Base-by-base conservation (phyloP, 2,329 filamentous ascomycete species). In the Nannizzia gypsea region DNA sequence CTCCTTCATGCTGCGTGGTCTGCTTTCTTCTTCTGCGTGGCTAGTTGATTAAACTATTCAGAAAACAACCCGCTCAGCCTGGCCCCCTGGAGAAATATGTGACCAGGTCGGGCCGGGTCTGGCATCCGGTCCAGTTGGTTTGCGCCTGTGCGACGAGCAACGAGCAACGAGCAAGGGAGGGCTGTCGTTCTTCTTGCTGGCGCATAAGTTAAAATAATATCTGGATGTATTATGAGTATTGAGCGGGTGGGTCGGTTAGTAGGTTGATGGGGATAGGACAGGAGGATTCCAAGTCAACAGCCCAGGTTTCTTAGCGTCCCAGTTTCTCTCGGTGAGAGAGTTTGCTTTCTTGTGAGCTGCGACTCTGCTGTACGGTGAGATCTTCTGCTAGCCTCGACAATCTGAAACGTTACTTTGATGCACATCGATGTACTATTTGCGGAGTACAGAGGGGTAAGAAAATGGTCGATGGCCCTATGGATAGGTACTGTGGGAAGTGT, bases 211-310 rank as follows among this genome's bases (percentile, higher is more conserved):
- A 36, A 34, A 36, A 36, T 36, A 36, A 36, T 36, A 36, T 36
- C 31, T 36, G 31, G 9, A 11, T 36, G 31, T 11, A 36, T 36
- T 36, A 36, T 36, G 13, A 8, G 31, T 36, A n/a, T n/a, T 28
- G 48, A 52, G 48, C 48, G 17, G 48, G 48, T 52, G 48, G 48
- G 48, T 52, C 48, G 48, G 48, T 52, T 52, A 52, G 48, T 13
- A 52, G 13, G 48, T 52, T 22, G 48, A 52, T 52, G 22, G 48
- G 22, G 48, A 52, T 52, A 13, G 48, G 22, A 13, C 11, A 48
- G 44, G 22, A 52, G 48, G 48, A 52, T 52, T 52, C 48, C 20
- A n/a, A 13, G 17, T 11, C 15, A 13, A 48, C 13, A n/a, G 48
- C 48, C 48, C 31, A 13, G 31, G 31, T 11, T 36, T 3, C 31